These are phyloP conservation scores for Salix dunnii DNA, from an alignment of 345 rosid species.

Conservation along the genomic window DNA sequence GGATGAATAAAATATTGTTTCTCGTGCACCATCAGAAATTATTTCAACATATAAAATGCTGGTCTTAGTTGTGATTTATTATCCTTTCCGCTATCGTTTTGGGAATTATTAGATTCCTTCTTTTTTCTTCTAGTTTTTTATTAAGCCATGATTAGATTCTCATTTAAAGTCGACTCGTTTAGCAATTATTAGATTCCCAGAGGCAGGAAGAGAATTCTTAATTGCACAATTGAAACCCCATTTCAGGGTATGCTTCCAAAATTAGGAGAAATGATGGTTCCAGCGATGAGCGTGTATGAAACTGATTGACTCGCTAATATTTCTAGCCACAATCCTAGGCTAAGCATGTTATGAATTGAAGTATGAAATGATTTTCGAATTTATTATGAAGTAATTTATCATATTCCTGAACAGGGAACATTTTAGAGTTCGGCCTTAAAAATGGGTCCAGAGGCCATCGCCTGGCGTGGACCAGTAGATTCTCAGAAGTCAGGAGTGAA, in stretches of 20 bases:
- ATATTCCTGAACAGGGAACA: background rate
- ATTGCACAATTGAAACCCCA: background rate
- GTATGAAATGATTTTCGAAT: too few relatives aligned
- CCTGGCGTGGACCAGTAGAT: background rate
- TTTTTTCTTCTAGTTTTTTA: background rate
- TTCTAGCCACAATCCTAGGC: background rate
- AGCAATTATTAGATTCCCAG: constrained; percentile 3
- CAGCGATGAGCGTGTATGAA: background rate
- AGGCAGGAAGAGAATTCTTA: background rate
- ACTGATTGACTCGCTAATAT: background rate
- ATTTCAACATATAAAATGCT: background rate
- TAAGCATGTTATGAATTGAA: background rate
- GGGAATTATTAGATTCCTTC: constrained; percentile 9
- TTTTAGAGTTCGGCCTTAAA: background rate
- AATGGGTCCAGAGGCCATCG: background rate
- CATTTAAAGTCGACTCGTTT: background rate
- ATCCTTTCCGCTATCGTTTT: background rate
- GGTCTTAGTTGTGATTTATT: too few relatives aligned
- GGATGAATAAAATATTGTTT: background rate
- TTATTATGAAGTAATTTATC: too few relatives aligned
- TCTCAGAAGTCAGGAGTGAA: background rate
- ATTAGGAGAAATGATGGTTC: background rate
- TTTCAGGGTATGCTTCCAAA: background rate
- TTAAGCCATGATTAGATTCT: constrained; percentile 19
- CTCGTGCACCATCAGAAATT: background rate